These are phyloP conservation scores for Pholiota microspora DNA, from an alignment of 768 basidiomycete species.

Conservation along the genomic window DNA sequence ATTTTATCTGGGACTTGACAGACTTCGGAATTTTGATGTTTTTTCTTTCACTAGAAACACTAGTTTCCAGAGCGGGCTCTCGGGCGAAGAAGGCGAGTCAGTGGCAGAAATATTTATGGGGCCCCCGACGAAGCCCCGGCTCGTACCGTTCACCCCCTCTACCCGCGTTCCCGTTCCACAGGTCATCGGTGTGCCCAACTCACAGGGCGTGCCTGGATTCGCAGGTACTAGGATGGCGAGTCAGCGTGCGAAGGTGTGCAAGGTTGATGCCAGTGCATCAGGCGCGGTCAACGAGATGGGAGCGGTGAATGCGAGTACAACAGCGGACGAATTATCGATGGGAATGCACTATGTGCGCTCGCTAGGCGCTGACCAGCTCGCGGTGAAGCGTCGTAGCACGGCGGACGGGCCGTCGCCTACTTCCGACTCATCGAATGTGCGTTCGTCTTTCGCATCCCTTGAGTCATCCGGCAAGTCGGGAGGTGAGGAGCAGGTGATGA, in stretches of 20 bases:
- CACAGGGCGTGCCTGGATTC: constrained; percentile 16
- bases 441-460: constrained; percentile 63
- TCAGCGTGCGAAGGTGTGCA: constrained; percentile 61
- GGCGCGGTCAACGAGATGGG: constrained; percentile 22
- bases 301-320: constrained; percentile 35
- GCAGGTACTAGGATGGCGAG: constrained; percentile 51
- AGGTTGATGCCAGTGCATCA: constrained; percentile 18
- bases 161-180: constrained; percentile 64
- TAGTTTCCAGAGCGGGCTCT: constrained; percentile 47
- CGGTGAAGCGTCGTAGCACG: constrained; percentile 18
- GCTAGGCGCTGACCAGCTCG: constrained; percentile 51
- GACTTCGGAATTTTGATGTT: neutral
- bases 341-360: constrained; percentile 72
- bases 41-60: constrained; percentile 38
- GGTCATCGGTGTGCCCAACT: neutral
- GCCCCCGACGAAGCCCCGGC: constrained; percentile 46
- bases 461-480: constrained; percentile 53
- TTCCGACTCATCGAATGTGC: constrained; percentile 31
- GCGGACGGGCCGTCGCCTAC: constrained; percentile 28
- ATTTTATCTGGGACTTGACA: neutral
- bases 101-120: constrained; percentile 27
- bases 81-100: constrained; percentile 37
- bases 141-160: constrained; percentile 72
- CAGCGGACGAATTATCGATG: constrained; percentile 64
- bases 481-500: constrained; percentile 26